Base-by-base conservation (phyloP, 805 yeast species). In the Metschnikowia kofuensis region DNA sequence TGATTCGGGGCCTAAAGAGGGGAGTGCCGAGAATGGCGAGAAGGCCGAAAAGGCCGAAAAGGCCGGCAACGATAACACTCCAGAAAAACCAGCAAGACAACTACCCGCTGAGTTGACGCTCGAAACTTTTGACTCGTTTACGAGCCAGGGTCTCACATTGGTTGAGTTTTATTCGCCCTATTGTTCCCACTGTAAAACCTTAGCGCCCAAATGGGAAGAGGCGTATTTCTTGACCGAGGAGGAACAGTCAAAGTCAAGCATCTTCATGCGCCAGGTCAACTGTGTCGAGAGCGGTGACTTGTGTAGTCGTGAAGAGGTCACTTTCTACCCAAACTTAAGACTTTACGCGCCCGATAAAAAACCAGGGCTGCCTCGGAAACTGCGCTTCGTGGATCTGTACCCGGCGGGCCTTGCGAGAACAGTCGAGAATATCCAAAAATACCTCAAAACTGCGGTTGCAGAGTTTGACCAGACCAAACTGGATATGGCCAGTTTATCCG, bases 141-240 rank as follows among this genome's bases (percentile, higher is more conserved):
- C 81, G n/a, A 61, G 71, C 15, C 67, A 74, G 9, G 85, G 85
- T 2, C 68, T 83, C 16, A 85, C 90, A 59, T 76, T 92, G 60
- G 84, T 92, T 32, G 97, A 92, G 68, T 91, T 89, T 67, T 94
- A 69, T 63, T 89, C 96, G 31, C 99, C 99, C 0, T 84, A 84
- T 60, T 94, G 99, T 64, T 64, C 71, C 7, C 98, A 92, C 67
- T 94, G 99, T 69, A 77, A 71, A 52, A 74, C 69, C 7, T 69
- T 94, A 45, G 94, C 88, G 2, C 98, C 99, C 1, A 75, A 70
- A 7, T 94, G 98, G 97, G 78, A 82, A 50, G 72, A 77, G 48
- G 78, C 92, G 0, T 87, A 81, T 68, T 58, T 70, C 26, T 63
- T 66, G 4, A 77, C 80, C 57, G 65, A 74, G 35, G 63, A 66